Base-by-base conservation (phyloP, 352 stramenopile species). In the Phytophthora cactorum region DNA sequence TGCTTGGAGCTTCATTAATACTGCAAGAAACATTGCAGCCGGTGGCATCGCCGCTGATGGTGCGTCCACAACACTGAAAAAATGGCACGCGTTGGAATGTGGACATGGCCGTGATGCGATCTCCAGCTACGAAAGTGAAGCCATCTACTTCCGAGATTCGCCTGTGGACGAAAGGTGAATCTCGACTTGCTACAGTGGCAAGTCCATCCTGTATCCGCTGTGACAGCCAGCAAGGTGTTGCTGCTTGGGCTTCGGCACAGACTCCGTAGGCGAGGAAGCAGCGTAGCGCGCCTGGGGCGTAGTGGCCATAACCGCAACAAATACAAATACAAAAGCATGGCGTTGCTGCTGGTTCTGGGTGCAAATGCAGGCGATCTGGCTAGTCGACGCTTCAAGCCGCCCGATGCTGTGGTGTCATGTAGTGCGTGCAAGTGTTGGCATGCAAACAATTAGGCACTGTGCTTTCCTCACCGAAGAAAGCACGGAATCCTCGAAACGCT, bases 91-190 rank as follows among this genome's bases (percentile, higher is more conserved):
- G 29, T 34, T 7, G 29, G 29, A 34, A 34, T 34, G 29, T 34
- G 29, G 29, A 7, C 29, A 34, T 34, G 29, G 7, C 4, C 29
- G 7, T 34, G 29, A 34, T 8, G 32, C 46, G 51, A n/a, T 1
- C 11, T 11, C 25, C 9, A 31, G 9, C 25, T 32, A n/a, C 12
- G 31, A 59, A 59, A 32, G 36, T 50, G 52, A 29, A 59, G 52
- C 52, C 52, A 50, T 41, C 15, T 59, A 59, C 38, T 14, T 34
- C 4, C 52, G 34, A 47, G 52, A 58, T 58, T 58, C 34, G 22
- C 25, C 27, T 32, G 17, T 25, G 17, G 38, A 29, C 14, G 34
- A 47, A 36, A 27, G 15, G 36, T 2, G 52, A 49, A 59, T 59
- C 34, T 59, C 52, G 11, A 36, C 34, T 34, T 27, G 29, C 29